These are phyloP conservation scores for Erythrobasidium yunnanense DNA, from an alignment of 768 basidiomycete genomes.

Conservation along the genomic window DNA sequence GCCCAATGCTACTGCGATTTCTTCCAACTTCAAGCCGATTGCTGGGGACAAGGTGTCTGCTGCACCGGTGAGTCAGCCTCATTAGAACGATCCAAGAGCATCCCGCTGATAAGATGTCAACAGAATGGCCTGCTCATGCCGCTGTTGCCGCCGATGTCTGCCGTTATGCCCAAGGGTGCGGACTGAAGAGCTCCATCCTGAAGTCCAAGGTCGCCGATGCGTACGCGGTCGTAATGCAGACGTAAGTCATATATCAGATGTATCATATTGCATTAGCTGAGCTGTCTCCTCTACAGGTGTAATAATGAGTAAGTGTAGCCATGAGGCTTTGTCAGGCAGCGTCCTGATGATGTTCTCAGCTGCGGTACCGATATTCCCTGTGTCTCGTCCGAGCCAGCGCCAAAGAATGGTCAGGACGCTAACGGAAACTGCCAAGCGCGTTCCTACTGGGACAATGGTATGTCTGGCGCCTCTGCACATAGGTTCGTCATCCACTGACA, in stretches of 20 bases:
- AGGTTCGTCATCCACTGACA: background rate
- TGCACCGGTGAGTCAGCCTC: too few species aligned
- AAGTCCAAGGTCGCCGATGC: background rate
- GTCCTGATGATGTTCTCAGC: background rate
- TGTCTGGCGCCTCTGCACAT: background rate
- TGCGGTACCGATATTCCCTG: background rate
- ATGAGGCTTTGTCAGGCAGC: background rate
- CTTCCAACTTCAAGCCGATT: background rate
- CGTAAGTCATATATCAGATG: background rate
- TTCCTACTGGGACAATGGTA: background rate
- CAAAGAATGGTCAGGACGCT: slow-evolving; percentile 1
- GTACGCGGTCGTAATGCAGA: background rate
- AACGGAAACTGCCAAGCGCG: slow-evolving; percentile 1
- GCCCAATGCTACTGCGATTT: slow-evolving; percentile 4
- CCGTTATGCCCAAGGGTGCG: background rate
- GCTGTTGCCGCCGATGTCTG: background rate
- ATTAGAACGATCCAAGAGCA: too few species aligned
- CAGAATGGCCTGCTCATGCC: slow-evolving; percentile 2
- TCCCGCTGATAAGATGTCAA: too few species aligned
- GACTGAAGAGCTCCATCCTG: background rate
- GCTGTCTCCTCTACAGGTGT: background rate
- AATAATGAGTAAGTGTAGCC: background rate
- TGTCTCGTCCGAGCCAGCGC: background rate
- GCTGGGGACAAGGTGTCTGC: slow-evolving; percentile 1
- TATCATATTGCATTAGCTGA: too few species aligned